Evolutionary conservation across 2,329 filamentous ascomycete genomes (phyloP), one percentile per base, ranked within the genome.

Genomic region (Fusarium sp.): DNA sequence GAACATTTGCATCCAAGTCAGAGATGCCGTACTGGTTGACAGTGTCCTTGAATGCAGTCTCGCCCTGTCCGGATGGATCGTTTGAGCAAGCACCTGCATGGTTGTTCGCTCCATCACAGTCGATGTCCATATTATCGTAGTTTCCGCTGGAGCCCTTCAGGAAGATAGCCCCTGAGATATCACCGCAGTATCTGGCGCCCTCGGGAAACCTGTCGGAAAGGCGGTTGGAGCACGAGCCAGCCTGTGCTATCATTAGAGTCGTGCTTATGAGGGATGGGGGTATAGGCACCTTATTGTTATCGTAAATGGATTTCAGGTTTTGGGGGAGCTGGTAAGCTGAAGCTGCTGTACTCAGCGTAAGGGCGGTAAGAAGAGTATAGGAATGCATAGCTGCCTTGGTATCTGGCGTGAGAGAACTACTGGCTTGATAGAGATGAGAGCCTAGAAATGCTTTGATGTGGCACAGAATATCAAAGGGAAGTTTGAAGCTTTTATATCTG

Each of bases 61-160:
- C 49, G 1, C 58, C n/a, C 15, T 61, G 63, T 16, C 72, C 75
- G 2, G 47, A 49, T 1, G 63, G 64, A 4, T 60, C 59, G 8
- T 64, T 52, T 3, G 35, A 50, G 12, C 74, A 76, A 19, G 83
- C 81, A 0, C 85, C 84, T 28, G 83, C 84, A 61, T 84, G 80
- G 9, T 44, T 35, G n/a, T 64, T 59, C 1, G 62, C 81, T 8
- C 82, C 80, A 67, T 90, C 88, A 72, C 88, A 91, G 80, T 90
- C 88, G 47, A 90, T 82, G 66, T 90, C 88, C 85, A 90, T 88
- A 77, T 89, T 86, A 12, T 83, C 84, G 52, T 89, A 81, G 30
- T 83, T 78, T 6, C 81, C 80, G 15, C 79, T 74, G 2, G 77
- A 78, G 12, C 84, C 85, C 53, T 85, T 83, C 5, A 89, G 77